Evolutionary conservation across 768 basidiomycete species (phyloP), one percentile per base, ranked within the genome.

Genomic region (Suillus discolor): DNA sequence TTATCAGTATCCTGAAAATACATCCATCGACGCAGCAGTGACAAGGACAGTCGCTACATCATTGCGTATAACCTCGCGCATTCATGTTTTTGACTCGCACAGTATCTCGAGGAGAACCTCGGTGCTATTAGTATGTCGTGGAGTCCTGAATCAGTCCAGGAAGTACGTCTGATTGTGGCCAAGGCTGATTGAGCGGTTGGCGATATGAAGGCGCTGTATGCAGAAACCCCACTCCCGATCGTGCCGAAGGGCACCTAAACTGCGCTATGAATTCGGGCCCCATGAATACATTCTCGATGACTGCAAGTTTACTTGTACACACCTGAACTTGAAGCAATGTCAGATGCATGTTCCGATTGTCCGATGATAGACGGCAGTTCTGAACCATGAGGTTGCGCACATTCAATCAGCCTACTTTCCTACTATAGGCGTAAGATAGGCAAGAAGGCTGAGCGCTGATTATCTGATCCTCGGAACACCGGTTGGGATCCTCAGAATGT

Each of bases 51-150:
- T 31, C 31, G 6, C 31, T 6, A 6, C 31, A 31, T 31, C 31
- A 31, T 31, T 31, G 6, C 31, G 31, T 31, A 25, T 13, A 57
- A 23, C 4, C 8, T 39, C 23, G 38, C 31, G 57, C 7, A 39
- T n/a, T 65, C 23, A 42, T 9, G 18, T 7, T 3, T 57, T 75
- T 31, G 9, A 47, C 36, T 18, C 41, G 20, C 51, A 12, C 61
- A 81, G 81, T 79, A 80, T 54, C 76, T 86, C 9, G 71, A 81
- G 23, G 84, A 86, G 66, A 86, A 86, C 60, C 28, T 82, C n/a
- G 77, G 62, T 0, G 79, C 81, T 4, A 69, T 72, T 1, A 66
- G 71, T 11, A 62, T 84, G 5, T 70, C 67, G 12, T 77, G 84
- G 18, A 70, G 67, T 13, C 57, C 72, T 0, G 78, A 83, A 34